Base-by-base conservation (phyloP, 2,329 filamentous ascomycete species). In the Stromatinia cepivora region DNA sequence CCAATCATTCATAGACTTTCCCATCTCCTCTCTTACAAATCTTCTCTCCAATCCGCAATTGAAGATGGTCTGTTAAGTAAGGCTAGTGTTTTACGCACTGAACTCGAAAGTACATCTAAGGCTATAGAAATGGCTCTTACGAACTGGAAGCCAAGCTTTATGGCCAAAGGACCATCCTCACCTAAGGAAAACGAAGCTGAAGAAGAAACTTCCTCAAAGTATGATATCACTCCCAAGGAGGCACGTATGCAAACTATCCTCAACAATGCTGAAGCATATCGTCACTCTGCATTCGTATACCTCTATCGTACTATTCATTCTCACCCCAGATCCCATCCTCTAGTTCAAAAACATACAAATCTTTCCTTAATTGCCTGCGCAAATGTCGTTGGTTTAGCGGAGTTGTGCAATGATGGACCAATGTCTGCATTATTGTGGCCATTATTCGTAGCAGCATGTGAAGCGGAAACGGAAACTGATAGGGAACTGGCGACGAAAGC, bases 371-470 rank as follows among this genome's bases (percentile, higher is more conserved):
- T 78, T 13, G 85, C 88, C 72, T 89, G 87, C 73, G 80, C 83
- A 10, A 82, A 82, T 34, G 87, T 86, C 0, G 86, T 87, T 42
- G 80, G 78, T 28, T 84, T 85, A 71, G 80, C 80, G 3, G 66
- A 73, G 53, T 31, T 70, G 25, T 73, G 73, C 28, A 53, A 69
- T 28, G 68, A 73, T 52, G 87, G 87, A 0, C 87, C 88, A 1
- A 88, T 89, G 85, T 84, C 86, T 2, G 87, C 88, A 5, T 79
- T 90, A 48, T 81, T 90, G 4, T 90, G 87, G 86, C 88, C 88
- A 1, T 79, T 89, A 4, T 90, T 90, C 73, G 86, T 88, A 15
- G 85, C 86, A 2, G 84, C 86, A 1, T 89, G 87, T 75, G 87
- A 90, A 76, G 87, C 87, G 0, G 79, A 81, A 15, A 80, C 76